phyloP scores from a whole-genome alignment of 2,329 filamentous ascomycete species.

The Colletotrichum sp. region DNA sequence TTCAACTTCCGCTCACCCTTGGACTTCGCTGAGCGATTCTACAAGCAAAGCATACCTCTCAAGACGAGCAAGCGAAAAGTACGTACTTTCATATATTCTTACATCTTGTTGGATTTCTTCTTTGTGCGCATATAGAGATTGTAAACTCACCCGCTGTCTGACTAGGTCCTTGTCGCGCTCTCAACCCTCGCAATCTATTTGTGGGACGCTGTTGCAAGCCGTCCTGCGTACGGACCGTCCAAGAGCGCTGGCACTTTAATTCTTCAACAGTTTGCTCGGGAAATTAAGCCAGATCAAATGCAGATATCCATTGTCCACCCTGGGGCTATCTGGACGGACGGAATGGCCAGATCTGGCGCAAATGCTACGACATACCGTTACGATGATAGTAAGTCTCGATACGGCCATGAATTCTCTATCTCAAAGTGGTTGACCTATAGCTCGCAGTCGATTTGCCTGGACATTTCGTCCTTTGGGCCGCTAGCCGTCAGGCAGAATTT shows the following conservation, averaged over 20 bases:
- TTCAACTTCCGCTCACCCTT: background rate
- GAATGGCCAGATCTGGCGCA: background rate
- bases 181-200: background rate
- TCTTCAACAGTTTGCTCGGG: background rate
- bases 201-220: background rate
- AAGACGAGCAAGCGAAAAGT: background rate
- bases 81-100: too few species aligned
- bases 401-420: too few species aligned
- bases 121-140: background rate
- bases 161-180: background rate
- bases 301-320: background rate
- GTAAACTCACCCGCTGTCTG: background rate
- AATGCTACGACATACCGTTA: background rate
- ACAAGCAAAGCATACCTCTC: background rate
- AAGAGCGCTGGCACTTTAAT: background rate
- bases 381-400: background rate
- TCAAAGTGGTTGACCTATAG: background rate
- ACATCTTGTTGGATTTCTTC: background rate
- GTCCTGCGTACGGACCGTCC: background rate
- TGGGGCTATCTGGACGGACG: background rate
- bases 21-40: background rate
- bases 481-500: background rate
- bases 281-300: background rate
- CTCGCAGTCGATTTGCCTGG: background rate
- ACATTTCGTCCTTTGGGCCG: background rate